These are phyloP conservation scores for Dothidotthia symphoricarpi DNA, from an alignment of 2,329 filamentous ascomycete species.

Conservation along the genomic window DNA sequence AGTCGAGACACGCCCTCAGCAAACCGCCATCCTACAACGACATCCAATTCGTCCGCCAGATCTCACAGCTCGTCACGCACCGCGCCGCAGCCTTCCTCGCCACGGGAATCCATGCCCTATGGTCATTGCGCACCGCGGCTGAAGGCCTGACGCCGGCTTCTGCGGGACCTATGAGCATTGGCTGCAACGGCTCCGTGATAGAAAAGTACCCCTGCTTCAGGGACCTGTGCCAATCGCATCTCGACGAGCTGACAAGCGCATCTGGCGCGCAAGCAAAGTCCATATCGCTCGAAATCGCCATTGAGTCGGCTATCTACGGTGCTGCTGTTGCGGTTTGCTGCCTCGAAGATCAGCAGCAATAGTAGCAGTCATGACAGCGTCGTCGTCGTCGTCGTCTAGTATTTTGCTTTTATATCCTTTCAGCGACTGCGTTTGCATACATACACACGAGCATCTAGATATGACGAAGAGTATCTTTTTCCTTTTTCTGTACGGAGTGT, in stretches of 20 bases:
- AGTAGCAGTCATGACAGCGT: neutral
- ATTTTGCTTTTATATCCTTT: conserved; percentile 12
- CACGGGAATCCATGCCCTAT: conserved; percentile 62
- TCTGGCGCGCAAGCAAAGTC: conserved; percentile 43
- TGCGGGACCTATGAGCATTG: conserved; percentile 52
- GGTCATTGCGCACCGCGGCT: conserved; percentile 53
- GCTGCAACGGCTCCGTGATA: conserved; percentile 76
- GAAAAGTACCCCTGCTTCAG: conserved; percentile 73
- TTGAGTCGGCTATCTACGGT: conserved; percentile 72
- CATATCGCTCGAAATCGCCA: conserved; percentile 65
- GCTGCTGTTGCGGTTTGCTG: conserved; percentile 64
- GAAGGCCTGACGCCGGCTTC: conserved; percentile 45
- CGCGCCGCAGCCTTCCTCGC: conserved; percentile 64
- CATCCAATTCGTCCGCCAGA: conserved; percentile 54
- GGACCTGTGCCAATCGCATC: conserved; percentile 59
- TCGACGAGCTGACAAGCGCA: conserved; percentile 56
- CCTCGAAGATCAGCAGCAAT: conserved; percentile 29
- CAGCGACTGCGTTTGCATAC: conserved; percentile 11
- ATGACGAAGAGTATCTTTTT: conserved; percentile 1
- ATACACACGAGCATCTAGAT: conserved; percentile 3
- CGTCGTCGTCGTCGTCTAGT: neutral
- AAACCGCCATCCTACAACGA: conserved; percentile 50
- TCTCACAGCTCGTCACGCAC: conserved; percentile 55
- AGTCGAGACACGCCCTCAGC: conserved; percentile 52
- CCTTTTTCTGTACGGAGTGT: too few species aligned